Evolutionary conservation across 305 asterid genomes (phyloP).

Genomic region (Fraxinus velutina): DNA sequence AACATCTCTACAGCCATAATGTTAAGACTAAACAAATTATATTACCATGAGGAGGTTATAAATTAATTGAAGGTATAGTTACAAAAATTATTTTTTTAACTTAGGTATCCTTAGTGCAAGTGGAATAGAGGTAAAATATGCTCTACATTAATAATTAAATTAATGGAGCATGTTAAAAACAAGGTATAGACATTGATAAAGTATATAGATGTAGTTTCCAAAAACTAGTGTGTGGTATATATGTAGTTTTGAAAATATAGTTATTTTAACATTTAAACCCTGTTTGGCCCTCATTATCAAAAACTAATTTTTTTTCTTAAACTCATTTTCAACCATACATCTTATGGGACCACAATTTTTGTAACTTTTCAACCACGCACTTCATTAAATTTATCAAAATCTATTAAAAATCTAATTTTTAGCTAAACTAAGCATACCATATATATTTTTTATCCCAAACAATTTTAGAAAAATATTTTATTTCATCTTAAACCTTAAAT

Average conservation of each 20-base stretch:
- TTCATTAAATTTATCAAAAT: background rate
- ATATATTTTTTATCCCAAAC: background rate
- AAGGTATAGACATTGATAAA: background rate
- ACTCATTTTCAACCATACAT: background rate
- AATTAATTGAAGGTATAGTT: background rate
- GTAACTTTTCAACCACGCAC: background rate
- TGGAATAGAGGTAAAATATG: background rate
- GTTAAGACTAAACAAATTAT: background rate
- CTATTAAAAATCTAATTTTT: background rate
- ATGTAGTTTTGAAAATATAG: background rate
- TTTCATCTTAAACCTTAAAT: background rate
- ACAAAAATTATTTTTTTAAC: background rate
- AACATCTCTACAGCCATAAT: background rate
- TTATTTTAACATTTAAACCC: background rate
- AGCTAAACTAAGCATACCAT: background rate
- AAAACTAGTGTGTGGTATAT: background rate
- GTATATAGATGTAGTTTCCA: background rate
- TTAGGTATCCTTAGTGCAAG: background rate
- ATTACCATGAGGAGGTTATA: background rate
- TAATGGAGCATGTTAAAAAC: background rate
- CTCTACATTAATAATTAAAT: background rate
- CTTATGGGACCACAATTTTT: background rate
- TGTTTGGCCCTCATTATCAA: background rate
- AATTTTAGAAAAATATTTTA: background rate
- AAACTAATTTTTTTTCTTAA: background rate